Percentiles rank a stretch among this genome's conserved stretches.
Conservation (phyloP, 768 basidiomycete genomes). For the Pisolithus marmoratus region DNA sequence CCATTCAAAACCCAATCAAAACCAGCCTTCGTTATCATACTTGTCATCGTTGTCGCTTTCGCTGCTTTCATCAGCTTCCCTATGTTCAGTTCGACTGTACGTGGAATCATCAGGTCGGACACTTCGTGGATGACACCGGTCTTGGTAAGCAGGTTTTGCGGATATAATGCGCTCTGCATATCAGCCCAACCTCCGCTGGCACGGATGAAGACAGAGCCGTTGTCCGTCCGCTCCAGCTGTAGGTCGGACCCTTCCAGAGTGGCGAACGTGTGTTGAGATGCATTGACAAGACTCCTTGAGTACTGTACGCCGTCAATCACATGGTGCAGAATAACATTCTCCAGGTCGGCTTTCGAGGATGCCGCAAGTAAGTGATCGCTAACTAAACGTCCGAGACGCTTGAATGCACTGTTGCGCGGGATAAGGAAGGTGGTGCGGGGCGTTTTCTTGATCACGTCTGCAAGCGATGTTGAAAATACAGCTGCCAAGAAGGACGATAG, state of each 20-base stretch:
- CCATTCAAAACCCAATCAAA: slow-evolving; percentile 91
- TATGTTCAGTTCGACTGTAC: slow-evolving; percentile 77
- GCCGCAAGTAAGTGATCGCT: slow-evolving; percentile 81
- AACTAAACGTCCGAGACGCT: slow-evolving; percentile 74
- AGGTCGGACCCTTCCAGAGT: slow-evolving; percentile 86
- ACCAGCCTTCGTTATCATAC: slow-evolving; percentile 76
- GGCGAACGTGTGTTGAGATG: slow-evolving; percentile 65
- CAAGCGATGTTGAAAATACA: slow-evolving; percentile 80
- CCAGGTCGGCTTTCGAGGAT: slow-evolving; percentile 73
- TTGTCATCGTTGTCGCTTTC: slow-evolving; percentile 84
- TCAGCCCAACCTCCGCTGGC: slow-evolving; percentile 78
- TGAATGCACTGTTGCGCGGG: slow-evolving; percentile 87
- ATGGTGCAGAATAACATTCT: slow-evolving; percentile 85
- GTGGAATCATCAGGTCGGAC: slow-evolving; percentile 79
- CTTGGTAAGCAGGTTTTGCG: slow-evolving; percentile 68
- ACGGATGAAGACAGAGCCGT: slow-evolving; percentile 40
- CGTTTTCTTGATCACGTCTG: slow-evolving; percentile 55
- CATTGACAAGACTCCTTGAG: slow-evolving; percentile 49
- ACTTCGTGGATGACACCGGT: slow-evolving; percentile 92
- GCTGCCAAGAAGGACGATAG: slow-evolving; percentile 89
- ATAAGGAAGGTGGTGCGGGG: slow-evolving; percentile 79
- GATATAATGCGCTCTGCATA: slow-evolving; percentile 53
- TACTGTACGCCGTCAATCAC: slow-evolving; percentile 75
- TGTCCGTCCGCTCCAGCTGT: slow-evolving; percentile 58
- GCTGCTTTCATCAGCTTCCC: slow-evolving; percentile 90